phyloP scores from a whole-genome alignment of 225 moss, liverwort and hornwort genomes.

The Marchantia polymorpha region DNA sequence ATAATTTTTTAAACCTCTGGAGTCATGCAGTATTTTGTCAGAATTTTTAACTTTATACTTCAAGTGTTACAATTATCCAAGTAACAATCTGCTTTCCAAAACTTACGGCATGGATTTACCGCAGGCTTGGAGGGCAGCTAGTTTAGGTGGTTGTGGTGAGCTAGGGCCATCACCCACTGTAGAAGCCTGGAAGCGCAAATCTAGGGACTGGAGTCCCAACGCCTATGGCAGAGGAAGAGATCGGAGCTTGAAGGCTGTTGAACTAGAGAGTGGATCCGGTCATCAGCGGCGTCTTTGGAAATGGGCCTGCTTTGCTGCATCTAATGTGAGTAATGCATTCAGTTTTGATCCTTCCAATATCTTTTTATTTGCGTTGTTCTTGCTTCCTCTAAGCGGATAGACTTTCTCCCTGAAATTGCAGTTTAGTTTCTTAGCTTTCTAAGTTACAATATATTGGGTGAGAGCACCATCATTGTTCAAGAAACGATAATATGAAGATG shows the following conservation, averaged over 20 bases:
- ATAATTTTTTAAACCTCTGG: neutral
- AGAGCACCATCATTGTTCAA: neutral
- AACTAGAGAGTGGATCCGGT: conserved; percentile 86
- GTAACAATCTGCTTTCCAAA: neutral
- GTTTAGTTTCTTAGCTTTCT: no score
- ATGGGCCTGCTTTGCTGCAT: conserved; percentile 87
- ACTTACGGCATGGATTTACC: neutral
- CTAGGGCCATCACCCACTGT: conserved; percentile 82
- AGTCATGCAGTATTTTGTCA: neutral
- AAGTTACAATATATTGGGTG: neutral
- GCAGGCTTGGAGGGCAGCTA: conserved; percentile 88
- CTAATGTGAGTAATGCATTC: conserved; percentile 45
- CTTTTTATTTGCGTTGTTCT: no score
- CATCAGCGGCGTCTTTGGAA: conserved; percentile 95
- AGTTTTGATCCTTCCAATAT: neutral
- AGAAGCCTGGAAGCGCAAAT: conserved; percentile 62
- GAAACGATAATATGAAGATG: neutral
- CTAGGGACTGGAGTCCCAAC: conserved; percentile 51
- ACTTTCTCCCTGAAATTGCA: no score
- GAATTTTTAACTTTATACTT: neutral
- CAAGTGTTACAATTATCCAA: no score
- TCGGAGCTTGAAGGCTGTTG: conserved; percentile 79
- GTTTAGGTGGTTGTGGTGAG: conserved; percentile 92
- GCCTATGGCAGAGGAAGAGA: conserved; percentile 48
- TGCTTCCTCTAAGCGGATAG: no score